These are phyloP conservation scores for Cladosporium sphaerospermum DNA, from an alignment of 2,329 filamentous ascomycete species.

Conservation along the genomic window DNA sequence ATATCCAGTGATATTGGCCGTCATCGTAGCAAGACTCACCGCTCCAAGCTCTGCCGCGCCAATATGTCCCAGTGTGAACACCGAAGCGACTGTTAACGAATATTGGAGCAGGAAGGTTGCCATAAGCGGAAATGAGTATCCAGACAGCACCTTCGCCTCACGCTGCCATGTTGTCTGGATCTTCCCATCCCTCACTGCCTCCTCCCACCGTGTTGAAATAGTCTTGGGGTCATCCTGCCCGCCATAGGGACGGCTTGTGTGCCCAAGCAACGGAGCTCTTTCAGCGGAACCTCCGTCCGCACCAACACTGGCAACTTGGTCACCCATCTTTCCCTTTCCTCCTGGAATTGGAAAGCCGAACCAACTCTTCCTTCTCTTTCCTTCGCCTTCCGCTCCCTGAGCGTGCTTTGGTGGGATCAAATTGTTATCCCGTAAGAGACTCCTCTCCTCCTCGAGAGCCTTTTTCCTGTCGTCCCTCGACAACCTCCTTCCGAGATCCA, in stretches of 20 bases:
- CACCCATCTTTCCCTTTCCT: background rate
- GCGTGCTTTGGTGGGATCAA: conserved; percentile 46
- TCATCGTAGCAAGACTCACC: conserved; percentile 41
- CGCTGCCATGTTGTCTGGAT: conserved; percentile 88
- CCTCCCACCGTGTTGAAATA: conserved; percentile 71
- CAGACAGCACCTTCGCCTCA: conserved; percentile 68
- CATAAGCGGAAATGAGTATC: conserved; percentile 39
- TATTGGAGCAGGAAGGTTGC: conserved; percentile 42
- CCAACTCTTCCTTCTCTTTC: conserved; percentile 9
- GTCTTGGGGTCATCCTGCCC: conserved; percentile 45
- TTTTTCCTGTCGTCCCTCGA: conserved; percentile 45
- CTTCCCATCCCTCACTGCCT: conserved; percentile 70
- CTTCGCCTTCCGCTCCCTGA: background rate
- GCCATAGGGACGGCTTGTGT: conserved; percentile 35
- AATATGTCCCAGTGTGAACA: conserved; percentile 42
- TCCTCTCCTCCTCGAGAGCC: conserved; percentile 49
- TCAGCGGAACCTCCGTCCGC: conserved; percentile 11
- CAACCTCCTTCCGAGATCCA: conserved; percentile 33
- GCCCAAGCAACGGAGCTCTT: conserved; percentile 17
- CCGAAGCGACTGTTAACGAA: conserved; percentile 38
- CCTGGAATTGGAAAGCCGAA: conserved; percentile 4
- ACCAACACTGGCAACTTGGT: background rate
- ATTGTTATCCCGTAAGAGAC: conserved; percentile 52
- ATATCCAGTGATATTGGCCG: conserved; percentile 41
- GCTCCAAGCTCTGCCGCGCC: conserved; percentile 41